These are phyloP conservation scores for Colletotrichum spinosum DNA, from an alignment of 2,329 filamentous ascomycete species.

Conservation along the genomic window DNA sequence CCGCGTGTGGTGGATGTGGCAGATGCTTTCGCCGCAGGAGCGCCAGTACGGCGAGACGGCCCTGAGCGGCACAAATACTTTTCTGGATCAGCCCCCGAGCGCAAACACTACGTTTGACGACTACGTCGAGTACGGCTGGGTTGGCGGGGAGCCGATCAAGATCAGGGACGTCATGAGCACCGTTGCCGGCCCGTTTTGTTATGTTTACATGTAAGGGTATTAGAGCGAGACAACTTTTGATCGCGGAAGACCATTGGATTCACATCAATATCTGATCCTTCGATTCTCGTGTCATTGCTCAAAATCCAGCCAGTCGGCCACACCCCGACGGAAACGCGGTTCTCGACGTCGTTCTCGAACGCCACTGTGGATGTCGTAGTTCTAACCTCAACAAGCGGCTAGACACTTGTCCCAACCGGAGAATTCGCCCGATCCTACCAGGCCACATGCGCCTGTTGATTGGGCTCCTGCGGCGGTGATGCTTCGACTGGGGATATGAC, in stretches of 20 bases:
- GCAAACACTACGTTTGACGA: conserved; percentile 36
- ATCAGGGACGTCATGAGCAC: conserved; percentile 43
- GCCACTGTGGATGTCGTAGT: too few relatives aligned
- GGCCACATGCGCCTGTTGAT: neutral
- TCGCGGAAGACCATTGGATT: too few relatives aligned
- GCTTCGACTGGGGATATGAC: conserved; percentile 19
- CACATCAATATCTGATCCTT: too few relatives aligned
- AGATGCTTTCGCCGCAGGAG: conserved; percentile 40
- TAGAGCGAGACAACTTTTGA: neutral
- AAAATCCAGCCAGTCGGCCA: too few relatives aligned
- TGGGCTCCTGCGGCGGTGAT: neutral
- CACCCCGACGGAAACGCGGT: too few relatives aligned
- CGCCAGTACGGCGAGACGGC: conserved; percentile 41
- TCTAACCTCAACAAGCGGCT: conserved; percentile 8
- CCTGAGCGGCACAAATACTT: conserved; percentile 37
- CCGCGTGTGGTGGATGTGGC: conserved; percentile 41
- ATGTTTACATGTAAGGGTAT: conserved; percentile 39
- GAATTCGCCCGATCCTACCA: neutral
- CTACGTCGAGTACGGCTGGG: conserved; percentile 34
- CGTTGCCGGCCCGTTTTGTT: conserved; percentile 45
- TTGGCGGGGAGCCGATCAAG: conserved; percentile 35
- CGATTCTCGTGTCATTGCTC: too few relatives aligned
- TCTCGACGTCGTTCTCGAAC: too few relatives aligned
- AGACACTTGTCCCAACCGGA: neutral
- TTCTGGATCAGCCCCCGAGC: conserved; percentile 21